phyloP scores from a whole-genome alignment of 2,329 filamentous ascomycete genomes.

The Sphaerulina vaccinii region DNA sequence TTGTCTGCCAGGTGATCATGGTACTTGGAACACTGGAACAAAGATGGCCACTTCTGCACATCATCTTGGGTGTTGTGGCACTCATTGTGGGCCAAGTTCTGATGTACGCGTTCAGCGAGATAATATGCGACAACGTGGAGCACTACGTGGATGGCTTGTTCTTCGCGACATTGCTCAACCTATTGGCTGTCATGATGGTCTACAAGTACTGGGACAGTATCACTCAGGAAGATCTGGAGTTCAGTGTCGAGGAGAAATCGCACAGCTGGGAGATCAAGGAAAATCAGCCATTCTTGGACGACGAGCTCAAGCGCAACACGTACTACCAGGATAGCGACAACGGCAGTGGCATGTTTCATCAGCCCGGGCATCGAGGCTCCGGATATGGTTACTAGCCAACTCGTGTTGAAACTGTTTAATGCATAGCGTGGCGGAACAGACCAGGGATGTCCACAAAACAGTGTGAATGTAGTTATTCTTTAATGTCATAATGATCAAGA shows the following conservation, averaged over 20 bases:
- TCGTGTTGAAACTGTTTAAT: constrained; percentile 5
- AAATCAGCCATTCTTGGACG: constrained; percentile 74
- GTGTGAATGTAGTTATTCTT: constrained; percentile 15
- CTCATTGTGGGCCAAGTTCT: constrained; percentile 90
- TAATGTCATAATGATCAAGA: constrained; percentile 20
- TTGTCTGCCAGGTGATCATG: constrained; percentile 82
- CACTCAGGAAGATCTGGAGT: constrained; percentile 96
- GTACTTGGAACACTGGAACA: constrained; percentile 89
- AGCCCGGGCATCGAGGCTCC: constrained; percentile 28
- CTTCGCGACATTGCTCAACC: constrained; percentile 89
- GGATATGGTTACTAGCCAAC: constrained; percentile 22
- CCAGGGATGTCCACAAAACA: constrained; percentile 5
- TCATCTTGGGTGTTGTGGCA: constrained; percentile 85
- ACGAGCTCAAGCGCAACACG: constrained; percentile 67
- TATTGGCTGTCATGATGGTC: constrained; percentile 98
- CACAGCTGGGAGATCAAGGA: constrained; percentile 97
- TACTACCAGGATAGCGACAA: constrained; percentile 69
- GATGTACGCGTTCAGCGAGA: constrained; percentile 82
- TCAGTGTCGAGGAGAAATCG: constrained; percentile 90
- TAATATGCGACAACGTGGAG: constrained; percentile 77
- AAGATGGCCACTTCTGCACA: constrained; percentile 91
- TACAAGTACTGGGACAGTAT: constrained; percentile 99
- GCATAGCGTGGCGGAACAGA: constrained; percentile 21
- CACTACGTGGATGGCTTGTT: constrained; percentile 95
- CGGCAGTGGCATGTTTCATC: constrained; percentile 48